A percentile compares a stretch with the other conserved stretches of the same genome.
These are phyloP conservation scores for Pythium guiyangense DNA, from an alignment of 352 stramenopile species.

Conservation along the genomic window DNA sequence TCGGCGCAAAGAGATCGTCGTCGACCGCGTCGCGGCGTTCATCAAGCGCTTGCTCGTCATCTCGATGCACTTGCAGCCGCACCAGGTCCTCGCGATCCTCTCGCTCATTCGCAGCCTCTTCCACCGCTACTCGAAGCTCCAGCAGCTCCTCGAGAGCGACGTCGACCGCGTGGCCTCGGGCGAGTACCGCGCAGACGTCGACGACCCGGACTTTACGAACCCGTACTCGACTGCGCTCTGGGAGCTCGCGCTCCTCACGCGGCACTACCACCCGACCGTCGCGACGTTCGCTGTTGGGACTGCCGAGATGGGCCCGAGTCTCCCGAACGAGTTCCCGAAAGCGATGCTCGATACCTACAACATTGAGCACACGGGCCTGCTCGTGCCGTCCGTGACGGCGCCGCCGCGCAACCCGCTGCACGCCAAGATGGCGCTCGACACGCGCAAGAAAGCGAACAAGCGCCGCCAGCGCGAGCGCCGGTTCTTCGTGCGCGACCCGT, in stretches of 20 bases:
- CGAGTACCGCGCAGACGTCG: conserved; percentile 88
- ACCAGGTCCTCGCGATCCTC: conserved; percentile 85
- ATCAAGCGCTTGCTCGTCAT: conserved; percentile 92
- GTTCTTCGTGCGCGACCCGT: conserved; percentile 69
- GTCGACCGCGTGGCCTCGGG: conserved; percentile 92
- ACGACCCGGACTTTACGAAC: conserved; percentile 95
- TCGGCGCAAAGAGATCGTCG: conserved; percentile 93
- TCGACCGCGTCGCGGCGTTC: conserved; percentile 92
- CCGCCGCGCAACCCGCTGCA: conserved; percentile 65
- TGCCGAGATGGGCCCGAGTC: conserved; percentile 43
- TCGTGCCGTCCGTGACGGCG: conserved; percentile 57
- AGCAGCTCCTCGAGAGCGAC: conserved; percentile 95
- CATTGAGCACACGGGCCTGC: conserved; percentile 26
- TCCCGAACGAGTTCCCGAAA: conserved; percentile 65
- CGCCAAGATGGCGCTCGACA: conserved; percentile 51
- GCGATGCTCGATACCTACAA: conserved; percentile 67
- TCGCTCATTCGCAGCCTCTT: conserved; percentile 87
- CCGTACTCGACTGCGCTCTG: conserved; percentile 92
- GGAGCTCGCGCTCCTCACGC: conserved; percentile 88
- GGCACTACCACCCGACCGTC: conserved; percentile 84
- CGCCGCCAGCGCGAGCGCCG: conserved; percentile 50
- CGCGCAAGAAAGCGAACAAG: conserved; percentile 26
- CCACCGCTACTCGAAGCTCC: conserved; percentile 90
- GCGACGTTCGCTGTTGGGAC: conserved; percentile 60
- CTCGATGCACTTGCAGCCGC: conserved; percentile 77